Conservation (phyloP, 2,329 filamentous ascomycete genomes). For the Colletotrichum sp. region DNA sequence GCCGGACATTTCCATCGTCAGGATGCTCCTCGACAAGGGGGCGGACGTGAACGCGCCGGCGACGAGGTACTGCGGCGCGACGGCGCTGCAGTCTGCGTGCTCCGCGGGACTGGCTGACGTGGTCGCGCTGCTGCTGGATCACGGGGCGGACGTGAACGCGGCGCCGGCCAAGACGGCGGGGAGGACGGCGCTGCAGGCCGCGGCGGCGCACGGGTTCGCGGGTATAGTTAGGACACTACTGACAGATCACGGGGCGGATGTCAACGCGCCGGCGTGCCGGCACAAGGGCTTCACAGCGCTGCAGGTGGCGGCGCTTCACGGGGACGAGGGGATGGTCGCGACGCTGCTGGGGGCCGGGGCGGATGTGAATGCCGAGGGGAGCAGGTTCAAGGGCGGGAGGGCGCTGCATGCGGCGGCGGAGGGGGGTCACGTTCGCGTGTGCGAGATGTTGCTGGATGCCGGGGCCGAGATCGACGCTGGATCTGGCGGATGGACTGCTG, state of each 20-base stretch:
- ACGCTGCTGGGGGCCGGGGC: constrained; percentile 25
- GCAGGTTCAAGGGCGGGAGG: constrained; percentile 21
- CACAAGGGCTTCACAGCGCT: constrained; percentile 34
- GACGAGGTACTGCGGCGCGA: constrained; percentile 38
- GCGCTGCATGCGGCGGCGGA: constrained; percentile 26
- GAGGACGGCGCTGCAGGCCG: constrained; percentile 27
- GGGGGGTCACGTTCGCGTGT: constrained; percentile 16
- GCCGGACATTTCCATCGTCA: constrained; percentile 27
- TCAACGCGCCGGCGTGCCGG: constrained; percentile 21
- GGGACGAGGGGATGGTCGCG: constrained; percentile 34
- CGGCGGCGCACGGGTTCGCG: constrained; percentile 8
- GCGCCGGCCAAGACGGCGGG: constrained; percentile 22
- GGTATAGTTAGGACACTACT: constrained; percentile 18
- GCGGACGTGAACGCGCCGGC: constrained; percentile 33
- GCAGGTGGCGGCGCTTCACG: constrained; percentile 36
- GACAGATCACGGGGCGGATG: constrained; percentile 17
- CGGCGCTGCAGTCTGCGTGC: constrained; percentile 41
- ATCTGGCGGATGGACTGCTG: constrained; percentile 17
- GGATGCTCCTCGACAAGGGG: constrained; percentile 30
- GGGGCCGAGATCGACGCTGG: constrained; percentile 44
- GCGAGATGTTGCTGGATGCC: constrained; percentile 32
- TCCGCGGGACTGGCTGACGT: constrained; percentile 29
- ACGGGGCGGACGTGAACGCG: constrained; percentile 37
- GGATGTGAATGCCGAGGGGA: constrained; percentile 27
- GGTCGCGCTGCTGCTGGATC: constrained; percentile 29